Conservation (phyloP, 179 eudicot genomes). For the Spinacia oleracea region DNA sequence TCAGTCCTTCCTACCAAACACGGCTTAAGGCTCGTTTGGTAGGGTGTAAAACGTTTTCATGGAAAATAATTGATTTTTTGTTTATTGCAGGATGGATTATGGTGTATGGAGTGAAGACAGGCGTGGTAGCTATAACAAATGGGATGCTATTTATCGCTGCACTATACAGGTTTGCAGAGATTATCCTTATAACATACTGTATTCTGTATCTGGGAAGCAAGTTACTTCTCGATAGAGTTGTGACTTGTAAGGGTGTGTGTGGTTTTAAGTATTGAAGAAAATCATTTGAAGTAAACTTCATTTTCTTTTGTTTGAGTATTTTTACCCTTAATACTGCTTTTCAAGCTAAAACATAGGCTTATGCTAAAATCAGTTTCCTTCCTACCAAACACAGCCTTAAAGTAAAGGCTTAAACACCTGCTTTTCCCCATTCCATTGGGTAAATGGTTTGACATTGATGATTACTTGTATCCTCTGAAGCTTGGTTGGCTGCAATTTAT, state of each 20-base stretch:
- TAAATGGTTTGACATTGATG: no score
- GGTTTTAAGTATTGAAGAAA: no score
- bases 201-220: neutral
- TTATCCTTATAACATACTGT: neutral
- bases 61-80: neutral
- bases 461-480: neutral
- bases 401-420: no score
- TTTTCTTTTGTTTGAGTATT: no score
- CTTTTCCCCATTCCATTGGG: no score
- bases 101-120: conserved; percentile 82
- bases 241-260: neutral
- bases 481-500: neutral
- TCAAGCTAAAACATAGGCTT: neutral
- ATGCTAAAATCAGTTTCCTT: neutral
- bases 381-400: no score
- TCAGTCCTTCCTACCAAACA: no score
- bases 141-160: conserved; percentile 89
- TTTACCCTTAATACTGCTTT: no score
- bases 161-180: conserved; percentile 64
- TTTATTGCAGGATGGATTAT: conserved; percentile 65
- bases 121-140: conserved; percentile 68
- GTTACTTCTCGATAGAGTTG: neutral
- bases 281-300: no score
- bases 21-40: no score
- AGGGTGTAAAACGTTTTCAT: no score